A percentile compares a stretch with the other conserved stretches of the same genome.
Evolutionary conservation across 148 eudicot genomes (phyloP).

Genomic region (Vaccinium vitisidaea): DNA sequence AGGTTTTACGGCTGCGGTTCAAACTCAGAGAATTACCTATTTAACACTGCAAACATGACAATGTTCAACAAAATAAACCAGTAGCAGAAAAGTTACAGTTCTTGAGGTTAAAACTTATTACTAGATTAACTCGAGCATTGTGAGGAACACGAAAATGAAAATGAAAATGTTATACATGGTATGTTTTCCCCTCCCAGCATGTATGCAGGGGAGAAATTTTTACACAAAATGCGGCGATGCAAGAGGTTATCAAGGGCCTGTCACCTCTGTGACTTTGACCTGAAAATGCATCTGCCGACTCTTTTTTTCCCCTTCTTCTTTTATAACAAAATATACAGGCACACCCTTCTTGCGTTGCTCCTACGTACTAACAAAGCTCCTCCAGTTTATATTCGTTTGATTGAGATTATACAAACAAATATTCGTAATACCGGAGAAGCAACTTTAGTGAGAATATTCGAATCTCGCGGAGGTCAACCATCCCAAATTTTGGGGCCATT

Average conservation of each 20-base stretch:
- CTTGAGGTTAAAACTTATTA: not conserved
- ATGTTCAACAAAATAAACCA: not conserved
- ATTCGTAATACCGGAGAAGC: constrained; percentile 29
- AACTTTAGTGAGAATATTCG: not conserved
- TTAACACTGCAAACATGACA: not conserved
- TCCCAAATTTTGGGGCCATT: too few relatives aligned
- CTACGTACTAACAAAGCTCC: constrained; percentile 65
- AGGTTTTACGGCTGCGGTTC: not conserved
- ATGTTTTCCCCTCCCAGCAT: constrained; percentile 40
- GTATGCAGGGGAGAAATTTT: constrained; percentile 44
- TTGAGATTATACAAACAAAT: constrained; percentile 31
- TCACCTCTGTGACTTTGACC: constrained; percentile 95
- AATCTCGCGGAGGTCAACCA: too few relatives aligned
- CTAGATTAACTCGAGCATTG: constrained; percentile 10
- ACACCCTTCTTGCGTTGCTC: constrained; percentile 54
- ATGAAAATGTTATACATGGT: constrained; percentile 32
- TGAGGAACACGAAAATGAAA: constrained; percentile 14
- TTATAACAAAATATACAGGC: constrained; percentile 68
- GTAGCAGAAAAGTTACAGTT: not conserved
- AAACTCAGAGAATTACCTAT: not conserved
- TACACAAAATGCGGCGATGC: constrained; percentile 57
- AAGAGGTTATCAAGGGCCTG: constrained; percentile 63
- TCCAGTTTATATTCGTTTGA: constrained; percentile 34
- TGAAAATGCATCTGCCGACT: constrained; percentile 43
- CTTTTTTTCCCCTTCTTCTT: not conserved